Base-by-base conservation (phyloP, 495 filamentous ascomycete species). In the Aspergillus bridgeri region DNA sequence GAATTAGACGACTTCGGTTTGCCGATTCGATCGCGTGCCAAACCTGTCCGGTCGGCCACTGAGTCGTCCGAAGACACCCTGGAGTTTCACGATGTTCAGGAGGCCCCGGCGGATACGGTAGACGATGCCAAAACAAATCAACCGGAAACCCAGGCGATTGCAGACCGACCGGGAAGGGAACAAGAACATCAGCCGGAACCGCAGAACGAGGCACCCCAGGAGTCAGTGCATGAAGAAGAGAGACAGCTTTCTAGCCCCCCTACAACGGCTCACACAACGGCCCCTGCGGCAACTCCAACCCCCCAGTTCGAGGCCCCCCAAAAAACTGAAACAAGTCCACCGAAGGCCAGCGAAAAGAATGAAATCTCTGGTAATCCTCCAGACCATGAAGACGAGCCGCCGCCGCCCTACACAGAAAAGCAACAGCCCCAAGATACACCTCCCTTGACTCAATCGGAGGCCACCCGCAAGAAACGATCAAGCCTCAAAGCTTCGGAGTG, bases 401-500 rank as follows among this genome's bases (percentile, higher is more conserved):
- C 58, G 20, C 64, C 64, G 20, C 52, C 60, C 8, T 66, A 66
- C 43, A 55, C 63, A 11, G 56, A 68, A 43, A 60, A 65, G 6
- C 49, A 65, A 55, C 5, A 24, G 8, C 25, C 48, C n/a, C 42
- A 59, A 22, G 45, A 51, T 11, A 8, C 53, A 8, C 53, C 38
- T 11, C 23, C 56, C 19, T 11, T 60, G n/a, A 18, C 54, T 20
- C 48, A 63, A 2, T 51, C 64, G 38, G 65, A 58, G 23, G 43
- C 51, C 22, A 61, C 62, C 8, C 62, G 62, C 0, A 61, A 64
- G 17, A 70, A 70, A 56, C 51, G 63, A 20, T 59, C 51, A 18
- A 56, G 58, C 13, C 33, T 54, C 11, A 61, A 69, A 33, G 71
- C 86, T 13, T 97, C 93, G 5, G 90, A 92, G 74, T 96, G 87